phyloP scores from a whole-genome alignment of 2,329 filamentous ascomycete genomes.

The Fusarium nodosum region DNA sequence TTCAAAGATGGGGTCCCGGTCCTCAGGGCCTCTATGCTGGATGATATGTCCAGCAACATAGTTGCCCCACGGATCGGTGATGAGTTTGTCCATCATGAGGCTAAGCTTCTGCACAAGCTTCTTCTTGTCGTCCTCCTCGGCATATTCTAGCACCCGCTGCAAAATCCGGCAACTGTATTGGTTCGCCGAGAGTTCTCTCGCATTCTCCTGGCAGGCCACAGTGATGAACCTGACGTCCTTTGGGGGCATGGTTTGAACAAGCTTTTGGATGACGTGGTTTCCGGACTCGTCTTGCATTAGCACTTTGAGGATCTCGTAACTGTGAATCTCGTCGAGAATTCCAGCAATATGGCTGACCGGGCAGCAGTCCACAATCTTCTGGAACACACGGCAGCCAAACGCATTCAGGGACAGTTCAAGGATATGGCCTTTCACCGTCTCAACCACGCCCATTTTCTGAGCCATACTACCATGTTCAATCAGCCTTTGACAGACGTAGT shows the following conservation, averaged over 20 bases:
- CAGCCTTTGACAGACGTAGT: constrained; percentile 98
- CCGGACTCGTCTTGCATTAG: constrained; percentile 91
- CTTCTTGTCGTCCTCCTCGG: constrained; percentile 77
- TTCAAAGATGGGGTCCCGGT: constrained; percentile 78
- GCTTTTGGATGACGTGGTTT: constrained; percentile 97
- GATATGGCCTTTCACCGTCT: constrained; percentile 89
- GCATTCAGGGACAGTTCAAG: constrained; percentile 84
- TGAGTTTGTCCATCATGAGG: constrained; percentile 76
- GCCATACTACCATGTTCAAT: constrained; percentile 95
- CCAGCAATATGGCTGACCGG: constrained; percentile 91
- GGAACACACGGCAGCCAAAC: constrained; percentile 95
- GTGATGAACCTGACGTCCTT: constrained; percentile 89
- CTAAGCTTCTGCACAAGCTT: constrained; percentile 85
- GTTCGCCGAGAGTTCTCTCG: constrained; percentile 81
- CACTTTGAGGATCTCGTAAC: constrained; percentile 72
- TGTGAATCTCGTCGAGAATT: constrained; percentile 84
- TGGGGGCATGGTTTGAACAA: constrained; percentile 83
- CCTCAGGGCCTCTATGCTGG: constrained; percentile 78
- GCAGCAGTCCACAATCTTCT: constrained; percentile 92
- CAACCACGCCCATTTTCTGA: constrained; percentile 89
- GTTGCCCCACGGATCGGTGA: constrained; percentile 92
- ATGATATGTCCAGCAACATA: constrained; percentile 97
- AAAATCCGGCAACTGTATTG: constrained; percentile 93
- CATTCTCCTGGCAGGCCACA: constrained; percentile 80
- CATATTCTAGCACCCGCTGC: constrained; percentile 89